Evolutionary conservation across 345 rosid genomes (phyloP).

Genomic region (Turnera subulata): DNA sequence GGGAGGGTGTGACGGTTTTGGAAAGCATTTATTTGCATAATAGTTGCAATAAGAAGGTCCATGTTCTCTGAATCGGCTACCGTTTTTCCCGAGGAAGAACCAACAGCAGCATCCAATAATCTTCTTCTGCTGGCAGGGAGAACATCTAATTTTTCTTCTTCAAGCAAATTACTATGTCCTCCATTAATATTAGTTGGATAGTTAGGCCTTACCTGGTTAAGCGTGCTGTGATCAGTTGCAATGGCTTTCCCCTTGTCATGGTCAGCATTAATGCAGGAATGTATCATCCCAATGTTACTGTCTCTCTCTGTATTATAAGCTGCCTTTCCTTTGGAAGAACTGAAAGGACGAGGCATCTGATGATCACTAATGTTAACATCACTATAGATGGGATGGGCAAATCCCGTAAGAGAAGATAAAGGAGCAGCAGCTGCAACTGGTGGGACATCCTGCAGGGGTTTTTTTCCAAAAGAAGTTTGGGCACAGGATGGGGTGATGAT

Average conservation of each 20-base stretch:
- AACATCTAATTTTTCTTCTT: background rate
- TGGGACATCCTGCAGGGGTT: too few relatives aligned
- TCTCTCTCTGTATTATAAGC: conserved; percentile 1
- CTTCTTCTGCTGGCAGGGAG: conserved; percentile 1
- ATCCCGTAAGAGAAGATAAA: background rate
- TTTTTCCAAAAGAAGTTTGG: conserved; percentile 2
- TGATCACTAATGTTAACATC: background rate
- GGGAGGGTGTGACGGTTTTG: conserved; percentile 4
- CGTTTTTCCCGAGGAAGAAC: background rate
- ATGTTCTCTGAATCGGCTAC: background rate
- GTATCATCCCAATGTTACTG: too few relatives aligned
- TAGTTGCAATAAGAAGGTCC: conserved; percentile 16
- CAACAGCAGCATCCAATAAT: conserved; percentile 3
- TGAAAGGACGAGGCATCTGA: background rate
- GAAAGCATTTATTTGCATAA: conserved; percentile 4
- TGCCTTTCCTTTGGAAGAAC: conserved; percentile 13
- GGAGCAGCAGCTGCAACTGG: background rate
- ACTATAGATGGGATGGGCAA: conserved; percentile 6
- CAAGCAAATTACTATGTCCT: background rate
- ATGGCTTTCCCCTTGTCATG: too few relatives aligned
- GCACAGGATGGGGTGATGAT: background rate
- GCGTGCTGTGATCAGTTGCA: too few relatives aligned
- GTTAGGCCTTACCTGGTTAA: too few relatives aligned
- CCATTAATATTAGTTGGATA: background rate
- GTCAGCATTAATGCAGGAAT: background rate